Evolutionary conservation across 768 basidiomycete genomes (phyloP).

Genomic region (Wakefieldia striispora): DNA sequence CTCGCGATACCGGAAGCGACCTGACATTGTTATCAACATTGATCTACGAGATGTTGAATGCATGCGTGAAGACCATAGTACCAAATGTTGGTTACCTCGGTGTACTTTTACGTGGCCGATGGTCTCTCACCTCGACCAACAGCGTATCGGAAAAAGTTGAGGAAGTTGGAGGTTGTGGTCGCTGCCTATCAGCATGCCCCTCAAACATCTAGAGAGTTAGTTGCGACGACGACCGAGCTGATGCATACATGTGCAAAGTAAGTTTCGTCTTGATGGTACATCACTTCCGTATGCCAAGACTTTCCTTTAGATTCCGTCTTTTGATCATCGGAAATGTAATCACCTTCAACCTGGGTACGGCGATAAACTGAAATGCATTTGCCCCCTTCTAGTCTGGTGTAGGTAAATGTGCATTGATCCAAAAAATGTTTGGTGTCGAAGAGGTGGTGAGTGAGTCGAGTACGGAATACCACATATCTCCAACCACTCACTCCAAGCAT

Average conservation of each 20-base stretch:
- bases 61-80: not conserved
- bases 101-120: not conserved
- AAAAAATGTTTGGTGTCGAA: constrained; percentile 11
- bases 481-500: not conserved
- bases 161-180: constrained; percentile 6
- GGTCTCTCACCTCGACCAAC: not conserved
- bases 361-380: not conserved
- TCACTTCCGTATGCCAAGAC: no score
- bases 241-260: no score
- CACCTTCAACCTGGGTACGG: no score
- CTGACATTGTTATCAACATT: not conserved
- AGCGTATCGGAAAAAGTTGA: constrained; percentile 12
- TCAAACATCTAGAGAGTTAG: no score
- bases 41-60: no score
- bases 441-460: constrained; percentile 6
- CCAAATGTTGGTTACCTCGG: constrained; percentile 5
- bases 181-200: no score
- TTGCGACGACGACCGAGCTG: no score
- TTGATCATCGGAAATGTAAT: no score
- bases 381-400: constrained; percentile 8
- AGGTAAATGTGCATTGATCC: constrained; percentile 13
- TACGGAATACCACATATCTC: not conserved
- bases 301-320: no score
- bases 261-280: no score
- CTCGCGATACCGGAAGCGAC: not conserved